Evolutionary conservation across 768 basidiomycete species (phyloP).

Genomic region (Tricholoma saponaceum): DNA sequence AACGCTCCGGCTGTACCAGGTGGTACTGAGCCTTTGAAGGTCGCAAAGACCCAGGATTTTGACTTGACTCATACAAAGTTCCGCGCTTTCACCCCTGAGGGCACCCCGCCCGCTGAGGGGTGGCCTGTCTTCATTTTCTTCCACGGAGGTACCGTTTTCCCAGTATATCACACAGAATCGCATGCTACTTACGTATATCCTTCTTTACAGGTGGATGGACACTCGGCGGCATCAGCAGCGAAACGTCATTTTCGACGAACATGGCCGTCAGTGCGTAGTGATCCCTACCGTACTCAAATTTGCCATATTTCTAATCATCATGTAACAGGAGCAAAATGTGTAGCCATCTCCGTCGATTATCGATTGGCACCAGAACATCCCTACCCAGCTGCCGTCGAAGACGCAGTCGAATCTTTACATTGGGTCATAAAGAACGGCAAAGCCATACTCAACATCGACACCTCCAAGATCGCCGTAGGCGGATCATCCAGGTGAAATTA

Average conservation of each 20-base stretch:
- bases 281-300: background rate
- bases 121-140: background rate
- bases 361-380: conserved; percentile 67
- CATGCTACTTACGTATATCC: no score
- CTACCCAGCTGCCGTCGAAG: conserved; percentile 44
- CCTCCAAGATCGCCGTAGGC: conserved; percentile 58
- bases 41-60: conserved; percentile 53
- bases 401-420: conserved; percentile 42
- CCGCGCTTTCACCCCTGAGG: conserved; percentile 62
- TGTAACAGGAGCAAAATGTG: background rate
- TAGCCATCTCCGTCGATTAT: conserved; percentile 48
- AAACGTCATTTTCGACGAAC: conserved; percentile 58
- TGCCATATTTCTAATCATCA: background rate
- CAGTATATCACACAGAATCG: no score
- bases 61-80: conserved; percentile 48
- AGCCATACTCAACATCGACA: conserved; percentile 42
- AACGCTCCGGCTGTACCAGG: conserved; percentile 34
- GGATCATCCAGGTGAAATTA: conserved; percentile 62
- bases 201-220: conserved; percentile 65
- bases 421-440: conserved; percentile 58
- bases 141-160: background rate
- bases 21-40: conserved; percentile 28
- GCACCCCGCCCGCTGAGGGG: conserved; percentile 11
- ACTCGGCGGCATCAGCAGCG: conserved; percentile 57
- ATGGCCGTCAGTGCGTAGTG: conserved; percentile 48